A percentile compares a stretch with the other conserved stretches of the same genome.
Conservation (phyloP, 2,329 filamentous ascomycete genomes). For the Botrytis hyacinthi region DNA sequence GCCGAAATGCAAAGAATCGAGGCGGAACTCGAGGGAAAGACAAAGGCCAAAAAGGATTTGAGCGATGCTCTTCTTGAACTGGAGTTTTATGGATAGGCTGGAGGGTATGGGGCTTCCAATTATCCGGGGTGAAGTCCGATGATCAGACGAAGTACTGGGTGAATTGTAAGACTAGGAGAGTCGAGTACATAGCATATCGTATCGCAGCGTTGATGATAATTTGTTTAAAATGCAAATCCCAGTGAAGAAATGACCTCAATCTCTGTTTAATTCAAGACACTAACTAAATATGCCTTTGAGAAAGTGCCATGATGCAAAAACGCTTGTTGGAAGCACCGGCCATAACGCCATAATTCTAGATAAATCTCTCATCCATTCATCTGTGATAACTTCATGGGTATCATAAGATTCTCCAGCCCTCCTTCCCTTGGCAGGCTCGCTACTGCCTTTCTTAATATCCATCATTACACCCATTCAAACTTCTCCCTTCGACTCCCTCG, state of each 20-base stretch:
- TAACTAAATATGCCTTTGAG: background rate
- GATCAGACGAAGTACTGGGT: background rate
- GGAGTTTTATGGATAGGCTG: background rate
- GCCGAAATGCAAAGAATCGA: background rate
- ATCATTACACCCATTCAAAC: background rate
- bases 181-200: background rate
- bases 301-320: background rate
- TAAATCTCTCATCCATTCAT: background rate
- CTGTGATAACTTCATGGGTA: slow-evolving; percentile 20
- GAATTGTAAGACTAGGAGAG: background rate
- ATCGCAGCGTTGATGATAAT: background rate
- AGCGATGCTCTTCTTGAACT: background rate
- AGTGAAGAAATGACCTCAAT: background rate
- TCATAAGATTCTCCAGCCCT: slow-evolving; percentile 7
- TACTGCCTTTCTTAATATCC: background rate
- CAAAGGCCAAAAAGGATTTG: background rate
- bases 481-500: too few species aligned
- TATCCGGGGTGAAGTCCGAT: background rate
- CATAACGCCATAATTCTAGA: slow-evolving; percentile 3
- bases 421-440: background rate
- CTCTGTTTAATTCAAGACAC: background rate
- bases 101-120: background rate
- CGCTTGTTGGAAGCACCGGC: slow-evolving; percentile 7
- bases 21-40: background rate
- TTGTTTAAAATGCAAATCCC: background rate